These are phyloP conservation scores for Ophiostoma sp. DNA, from an alignment of 2,329 filamentous ascomycete genomes.

Conservation along the genomic window DNA sequence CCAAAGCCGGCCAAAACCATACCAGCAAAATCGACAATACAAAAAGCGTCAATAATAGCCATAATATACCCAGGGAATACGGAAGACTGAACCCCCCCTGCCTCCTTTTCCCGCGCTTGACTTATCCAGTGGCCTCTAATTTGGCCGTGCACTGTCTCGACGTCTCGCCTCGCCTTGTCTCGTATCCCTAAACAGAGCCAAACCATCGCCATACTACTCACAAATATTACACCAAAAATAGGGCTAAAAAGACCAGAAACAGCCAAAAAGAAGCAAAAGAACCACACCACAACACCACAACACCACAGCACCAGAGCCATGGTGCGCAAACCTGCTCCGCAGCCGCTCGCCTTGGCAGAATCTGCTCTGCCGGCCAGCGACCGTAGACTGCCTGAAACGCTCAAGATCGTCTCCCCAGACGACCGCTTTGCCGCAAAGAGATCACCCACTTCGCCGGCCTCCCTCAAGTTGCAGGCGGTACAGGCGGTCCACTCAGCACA, in stretches of 20 bases:
- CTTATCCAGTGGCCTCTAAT: slow-evolving; percentile 8
- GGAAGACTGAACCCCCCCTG: slow-evolving; percentile 11
- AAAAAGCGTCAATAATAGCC: neutral
- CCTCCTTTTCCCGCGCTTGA: slow-evolving; percentile 14
- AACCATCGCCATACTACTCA: neutral
- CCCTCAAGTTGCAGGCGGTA: slow-evolving; percentile 16
- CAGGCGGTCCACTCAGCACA: slow-evolving; percentile 13
- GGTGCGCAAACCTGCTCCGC: slow-evolving; percentile 55
- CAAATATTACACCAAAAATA: neutral
- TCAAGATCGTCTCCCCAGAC: slow-evolving; percentile 34
- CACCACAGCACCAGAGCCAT: slow-evolving; percentile 34
- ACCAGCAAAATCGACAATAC: neutral
- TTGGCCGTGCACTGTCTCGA: slow-evolving; percentile 16
- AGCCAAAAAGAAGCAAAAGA: neutral
- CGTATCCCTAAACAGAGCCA: slow-evolving; percentile 13
- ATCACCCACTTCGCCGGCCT: slow-evolving; percentile 43
- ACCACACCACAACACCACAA: neutral
- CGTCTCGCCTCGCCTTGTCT: slow-evolving; percentile 14
- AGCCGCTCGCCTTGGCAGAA: slow-evolving; percentile 52
- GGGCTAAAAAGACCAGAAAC: neutral
- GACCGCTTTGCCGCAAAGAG: slow-evolving; percentile 33
- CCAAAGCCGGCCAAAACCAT: neutral
- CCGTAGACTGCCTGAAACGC: slow-evolving; percentile 35
- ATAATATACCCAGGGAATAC: slow-evolving; percentile 14
- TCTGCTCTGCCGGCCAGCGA: slow-evolving; percentile 35